Evolutionary conservation across 202 grass and related monocot genomes (phyloP).

Genomic region (Hordeum pubiflorum): DNA sequence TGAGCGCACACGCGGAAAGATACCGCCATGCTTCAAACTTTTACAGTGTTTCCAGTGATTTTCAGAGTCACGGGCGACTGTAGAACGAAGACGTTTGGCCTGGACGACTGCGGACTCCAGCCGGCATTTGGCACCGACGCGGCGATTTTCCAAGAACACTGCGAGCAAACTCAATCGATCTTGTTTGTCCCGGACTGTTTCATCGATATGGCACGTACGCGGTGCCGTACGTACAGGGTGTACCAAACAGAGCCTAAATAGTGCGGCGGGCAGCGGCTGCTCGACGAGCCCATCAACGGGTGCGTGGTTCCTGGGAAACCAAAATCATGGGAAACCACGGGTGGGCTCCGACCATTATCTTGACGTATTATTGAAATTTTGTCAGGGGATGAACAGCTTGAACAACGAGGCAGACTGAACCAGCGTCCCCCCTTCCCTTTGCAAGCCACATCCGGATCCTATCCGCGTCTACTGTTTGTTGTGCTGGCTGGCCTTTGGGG

Average conservation of each 20-base stretch:
- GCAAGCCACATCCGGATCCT: background rate
- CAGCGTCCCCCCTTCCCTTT: background rate
- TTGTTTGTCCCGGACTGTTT: background rate
- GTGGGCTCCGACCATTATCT: background rate
- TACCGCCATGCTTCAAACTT: background rate
- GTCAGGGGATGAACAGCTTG: background rate
- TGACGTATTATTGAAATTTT: background rate
- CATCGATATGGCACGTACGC: background rate
- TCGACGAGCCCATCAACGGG: background rate
- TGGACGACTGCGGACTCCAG: background rate
- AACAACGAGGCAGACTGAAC: background rate
- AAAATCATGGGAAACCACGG: conserved; percentile 21
- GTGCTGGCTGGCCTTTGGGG: background rate
- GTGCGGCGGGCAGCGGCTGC: background rate
- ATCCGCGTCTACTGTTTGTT: background rate
- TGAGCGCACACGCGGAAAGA: background rate
- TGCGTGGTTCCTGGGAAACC: conserved; percentile 6
- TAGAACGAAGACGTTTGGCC: background rate
- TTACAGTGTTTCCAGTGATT: too few species aligned
- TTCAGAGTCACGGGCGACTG: background rate
- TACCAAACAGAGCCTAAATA: conserved; percentile 1
- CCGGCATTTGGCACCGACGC: background rate
- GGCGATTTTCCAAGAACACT: background rate
- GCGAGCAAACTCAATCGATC: background rate
- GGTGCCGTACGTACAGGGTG: conserved; percentile 4